A percentile compares a stretch with the other conserved stretches of the same genome.
Evolutionary conservation across 2,329 filamentous ascomycete species (phyloP).

Genomic region (Scopulariopsis brevicaulis): DNA sequence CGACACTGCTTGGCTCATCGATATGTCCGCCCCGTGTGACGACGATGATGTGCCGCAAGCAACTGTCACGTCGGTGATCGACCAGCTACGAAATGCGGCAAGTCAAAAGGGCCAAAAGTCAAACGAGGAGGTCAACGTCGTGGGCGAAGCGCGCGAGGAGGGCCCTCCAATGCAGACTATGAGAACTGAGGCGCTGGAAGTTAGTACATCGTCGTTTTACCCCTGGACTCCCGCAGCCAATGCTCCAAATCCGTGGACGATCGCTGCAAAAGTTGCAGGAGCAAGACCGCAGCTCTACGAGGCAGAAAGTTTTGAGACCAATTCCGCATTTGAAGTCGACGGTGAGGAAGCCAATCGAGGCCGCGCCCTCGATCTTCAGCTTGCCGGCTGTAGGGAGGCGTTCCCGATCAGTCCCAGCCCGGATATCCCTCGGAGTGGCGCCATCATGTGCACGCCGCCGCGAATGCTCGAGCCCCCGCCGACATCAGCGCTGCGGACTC

Average conservation of each 20-base stretch:
- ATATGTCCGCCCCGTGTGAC: neutral
- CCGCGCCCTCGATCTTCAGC: neutral
- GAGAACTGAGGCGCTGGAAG: neutral
- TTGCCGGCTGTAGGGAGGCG: neutral
- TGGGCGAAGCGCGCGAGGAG: neutral
- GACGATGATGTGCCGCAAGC: neutral
- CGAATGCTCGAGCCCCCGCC: neutral
- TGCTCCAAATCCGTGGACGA: neutral
- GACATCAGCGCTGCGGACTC: neutral
- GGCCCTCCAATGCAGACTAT: neutral
- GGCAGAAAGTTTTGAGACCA: neutral
- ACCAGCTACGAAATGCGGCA: neutral
- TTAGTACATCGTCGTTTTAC: neutral
- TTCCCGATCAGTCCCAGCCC: neutral
- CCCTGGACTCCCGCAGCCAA: neutral
- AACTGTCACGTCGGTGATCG: neutral
- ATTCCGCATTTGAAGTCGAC: neutral
- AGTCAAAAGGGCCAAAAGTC: neutral
- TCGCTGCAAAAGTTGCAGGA: neutral
- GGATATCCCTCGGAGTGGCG: neutral
- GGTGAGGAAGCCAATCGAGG: neutral
- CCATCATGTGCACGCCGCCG: neutral
- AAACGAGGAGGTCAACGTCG: neutral
- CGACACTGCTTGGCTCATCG: neutral
- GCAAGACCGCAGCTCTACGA: neutral